These are phyloP conservation scores for Diaporthe sp. DNA, from an alignment of 2,329 filamentous ascomycete species.

Conservation along the genomic window DNA sequence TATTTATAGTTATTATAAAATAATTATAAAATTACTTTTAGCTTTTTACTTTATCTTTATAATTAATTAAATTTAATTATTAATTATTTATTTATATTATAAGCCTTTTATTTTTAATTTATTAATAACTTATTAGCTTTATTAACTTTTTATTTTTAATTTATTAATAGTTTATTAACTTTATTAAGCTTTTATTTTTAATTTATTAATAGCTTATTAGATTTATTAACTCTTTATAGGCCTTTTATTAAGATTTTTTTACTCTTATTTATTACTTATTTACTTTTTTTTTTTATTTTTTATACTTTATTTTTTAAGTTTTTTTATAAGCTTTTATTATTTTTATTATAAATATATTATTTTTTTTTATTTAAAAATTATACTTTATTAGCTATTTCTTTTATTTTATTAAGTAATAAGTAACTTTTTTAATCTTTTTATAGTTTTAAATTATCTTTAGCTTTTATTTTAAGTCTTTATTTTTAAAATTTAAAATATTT, in stretches of 20 bases:
- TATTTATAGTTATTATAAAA: too few relatives aligned
- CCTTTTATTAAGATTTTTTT: not conserved
- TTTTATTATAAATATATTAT: not conserved
- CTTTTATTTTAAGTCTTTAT: not conserved
- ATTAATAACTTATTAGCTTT: too few relatives aligned
- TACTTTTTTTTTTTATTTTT: too few relatives aligned
- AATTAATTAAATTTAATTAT: too few relatives aligned
- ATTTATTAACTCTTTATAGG: not conserved
- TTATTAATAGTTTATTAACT: not conserved
- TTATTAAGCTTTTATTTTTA: too few relatives aligned
- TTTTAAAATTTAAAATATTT: not conserved
- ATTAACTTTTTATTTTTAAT: too few relatives aligned
- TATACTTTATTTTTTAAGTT: not conserved
- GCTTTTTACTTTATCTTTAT: too few relatives aligned
- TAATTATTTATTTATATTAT: too few relatives aligned
- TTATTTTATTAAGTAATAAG: not conserved
- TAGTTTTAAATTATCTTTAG: not conserved
- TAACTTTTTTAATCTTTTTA: not conserved
- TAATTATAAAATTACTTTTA: too few relatives aligned
- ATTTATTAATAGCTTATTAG: not conserved
- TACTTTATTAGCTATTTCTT: not conserved
- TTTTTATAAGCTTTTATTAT: not conserved
- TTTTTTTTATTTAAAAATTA: not conserved
- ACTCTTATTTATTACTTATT: not conserved
- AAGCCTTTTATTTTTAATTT: too few relatives aligned